These are phyloP conservation scores for Phoenix roebelenii DNA, from an alignment of 176 grass and related monocot species.

Conservation along the genomic window DNA sequence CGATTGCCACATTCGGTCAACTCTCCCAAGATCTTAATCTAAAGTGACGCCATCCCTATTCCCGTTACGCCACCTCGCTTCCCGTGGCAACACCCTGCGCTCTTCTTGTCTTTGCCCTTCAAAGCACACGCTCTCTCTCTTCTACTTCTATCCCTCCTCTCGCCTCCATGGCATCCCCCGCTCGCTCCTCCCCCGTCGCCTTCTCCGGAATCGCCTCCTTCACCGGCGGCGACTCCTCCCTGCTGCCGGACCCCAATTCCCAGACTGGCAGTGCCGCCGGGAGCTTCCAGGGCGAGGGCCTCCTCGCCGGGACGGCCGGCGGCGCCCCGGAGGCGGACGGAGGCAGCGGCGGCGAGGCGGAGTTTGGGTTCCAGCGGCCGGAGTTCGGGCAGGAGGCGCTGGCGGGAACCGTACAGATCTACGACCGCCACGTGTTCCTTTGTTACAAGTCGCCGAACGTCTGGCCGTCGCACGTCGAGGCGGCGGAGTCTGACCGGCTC, in stretches of 20 bases:
- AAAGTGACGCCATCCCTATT: too few species aligned
- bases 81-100: neutral
- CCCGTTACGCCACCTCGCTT: neutral
- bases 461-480: slow-evolving; percentile 16
- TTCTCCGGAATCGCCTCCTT: neutral
- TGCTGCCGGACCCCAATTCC: neutral
- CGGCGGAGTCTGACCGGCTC: slow-evolving; percentile 8
- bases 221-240: neutral
- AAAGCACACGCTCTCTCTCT: neutral
- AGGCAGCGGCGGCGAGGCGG: neutral
- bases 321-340: neutral
- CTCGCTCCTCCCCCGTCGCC: neutral
- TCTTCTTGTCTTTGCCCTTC: neutral
- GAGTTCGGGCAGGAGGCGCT: neutral
- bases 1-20: too few species aligned
- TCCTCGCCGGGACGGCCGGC: neutral
- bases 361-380: slow-evolving; percentile 5
- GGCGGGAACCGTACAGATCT: slow-evolving; percentile 13
- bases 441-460: slow-evolving; percentile 17
- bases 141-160: neutral
- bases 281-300: slow-evolving; percentile 3
- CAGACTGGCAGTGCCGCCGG: slow-evolving; percentile 1
- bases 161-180: neutral
- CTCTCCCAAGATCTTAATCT: too few species aligned
- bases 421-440: slow-evolving; percentile 22